Evolutionary conservation across 2,329 filamentous ascomycete genomes (phyloP).

Genomic region (Calonectria multiphialidica): DNA sequence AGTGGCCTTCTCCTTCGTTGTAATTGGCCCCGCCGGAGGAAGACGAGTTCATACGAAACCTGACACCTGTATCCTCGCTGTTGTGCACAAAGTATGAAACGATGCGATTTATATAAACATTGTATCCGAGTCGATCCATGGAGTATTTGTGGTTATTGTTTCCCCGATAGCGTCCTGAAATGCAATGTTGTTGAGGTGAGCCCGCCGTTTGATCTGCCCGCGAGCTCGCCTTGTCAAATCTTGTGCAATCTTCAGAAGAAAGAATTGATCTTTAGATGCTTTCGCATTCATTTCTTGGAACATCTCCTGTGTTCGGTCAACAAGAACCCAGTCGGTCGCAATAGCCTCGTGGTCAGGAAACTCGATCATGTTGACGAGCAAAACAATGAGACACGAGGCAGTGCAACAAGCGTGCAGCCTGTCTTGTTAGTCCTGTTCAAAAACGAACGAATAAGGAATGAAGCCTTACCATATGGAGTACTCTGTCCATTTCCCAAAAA

Average conservation of each 20-base stretch:
- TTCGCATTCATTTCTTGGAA: slow-evolving; percentile 25
- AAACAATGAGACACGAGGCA: slow-evolving; percentile 21
- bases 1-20: too few relatives aligned
- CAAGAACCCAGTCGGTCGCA: slow-evolving; percentile 12
- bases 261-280: slow-evolving; percentile 16
- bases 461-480: slow-evolving; percentile 21
- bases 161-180: too few relatives aligned
- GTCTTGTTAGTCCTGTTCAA: not conserved
- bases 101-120: too few relatives aligned
- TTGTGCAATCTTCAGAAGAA: slow-evolving; percentile 9
- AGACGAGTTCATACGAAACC: too few relatives aligned
- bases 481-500: slow-evolving; percentile 7
- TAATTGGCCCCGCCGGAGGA: too few relatives aligned
- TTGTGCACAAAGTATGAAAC: too few relatives aligned
- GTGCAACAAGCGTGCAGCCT: slow-evolving; percentile 26
- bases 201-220: not conserved
- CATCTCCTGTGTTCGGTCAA: not conserved
- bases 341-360: slow-evolving; percentile 11
- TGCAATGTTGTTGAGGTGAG: not conserved
- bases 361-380: slow-evolving; percentile 30
- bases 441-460: too few relatives aligned
- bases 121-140: too few relatives aligned
- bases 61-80: too few relatives aligned
- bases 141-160: too few relatives aligned
- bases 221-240: not conserved